phyloP scores from a whole-genome alignment of 2,329 filamentous ascomycete genomes.

The Xylariaceae sp. region DNA sequence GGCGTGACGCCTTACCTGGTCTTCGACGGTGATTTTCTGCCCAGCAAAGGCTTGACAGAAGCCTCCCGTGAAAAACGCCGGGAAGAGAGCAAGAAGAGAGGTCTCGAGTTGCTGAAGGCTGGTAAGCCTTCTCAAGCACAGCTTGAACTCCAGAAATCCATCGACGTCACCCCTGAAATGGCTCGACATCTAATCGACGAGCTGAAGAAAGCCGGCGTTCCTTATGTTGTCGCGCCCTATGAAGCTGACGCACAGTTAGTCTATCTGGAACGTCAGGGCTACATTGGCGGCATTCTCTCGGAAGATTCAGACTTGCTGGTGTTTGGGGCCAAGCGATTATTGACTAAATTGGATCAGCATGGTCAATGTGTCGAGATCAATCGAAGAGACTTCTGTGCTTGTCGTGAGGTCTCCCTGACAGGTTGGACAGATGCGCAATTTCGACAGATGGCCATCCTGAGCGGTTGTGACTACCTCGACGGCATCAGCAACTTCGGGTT shows the following conservation, averaged over 20 bases:
- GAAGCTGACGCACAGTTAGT: conserved; percentile 97
- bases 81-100: conserved; percentile 74
- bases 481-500: conserved; percentile 84
- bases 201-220: conserved; percentile 75
- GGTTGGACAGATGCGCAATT: conserved; percentile 94
- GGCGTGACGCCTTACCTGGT: conserved; percentile 93
- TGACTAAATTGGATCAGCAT: conserved; percentile 94
- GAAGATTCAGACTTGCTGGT: conserved; percentile 97
- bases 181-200: conserved; percentile 89
- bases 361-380: conserved; percentile 93
- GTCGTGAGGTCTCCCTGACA: conserved; percentile 82
- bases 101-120: conserved; percentile 77
- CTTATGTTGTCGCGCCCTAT: conserved; percentile 94
- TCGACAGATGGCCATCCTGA: conserved; percentile 92
- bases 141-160: conserved; percentile 87
- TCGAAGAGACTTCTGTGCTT: conserved; percentile 84
- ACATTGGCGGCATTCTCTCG: conserved; percentile 86
- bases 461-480: conserved; percentile 93
- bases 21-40: conserved; percentile 93
- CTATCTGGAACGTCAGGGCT: conserved; percentile 84
- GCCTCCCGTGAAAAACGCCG: conserved; percentile 73
- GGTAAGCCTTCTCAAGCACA: conserved; percentile 82
- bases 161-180: conserved; percentile 97
- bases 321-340: conserved; percentile 85
- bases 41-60: conserved; percentile 90